phyloP scores from a whole-genome alignment of 1,284 basidiomycete species.

The Bjerkandera adusta region DNA sequence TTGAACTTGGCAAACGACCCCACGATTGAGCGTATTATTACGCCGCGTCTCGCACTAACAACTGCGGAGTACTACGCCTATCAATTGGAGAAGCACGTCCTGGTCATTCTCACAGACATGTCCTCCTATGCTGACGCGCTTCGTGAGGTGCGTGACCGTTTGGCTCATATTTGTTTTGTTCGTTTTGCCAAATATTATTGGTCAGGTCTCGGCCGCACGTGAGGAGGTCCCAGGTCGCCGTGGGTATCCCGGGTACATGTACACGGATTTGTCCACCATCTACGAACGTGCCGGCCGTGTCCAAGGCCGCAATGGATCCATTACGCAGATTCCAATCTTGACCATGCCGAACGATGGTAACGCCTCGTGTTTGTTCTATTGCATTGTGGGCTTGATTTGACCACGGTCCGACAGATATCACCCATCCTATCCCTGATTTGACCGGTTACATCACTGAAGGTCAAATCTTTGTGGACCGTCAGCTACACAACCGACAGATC shows the following conservation, averaged over 20 bases:
- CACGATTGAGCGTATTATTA: conserved; percentile 99
- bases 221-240: conserved; percentile 99
- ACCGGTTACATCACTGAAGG: conserved; percentile 99
- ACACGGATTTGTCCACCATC: conserved; percentile 97
- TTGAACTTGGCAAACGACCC: conserved; percentile 99
- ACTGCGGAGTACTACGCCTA: conserved; percentile 99
- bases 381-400: conserved; percentile 12
- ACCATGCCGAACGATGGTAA: conserved; percentile 99
- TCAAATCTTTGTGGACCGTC: conserved; percentile 98
- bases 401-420: conserved; percentile 74
- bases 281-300: conserved; percentile 99
- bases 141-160: conserved; percentile 68
- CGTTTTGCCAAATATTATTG: background rate
- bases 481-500: conserved; percentile 92
- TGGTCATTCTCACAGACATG: conserved; percentile 99
- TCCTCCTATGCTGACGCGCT: conserved; percentile 97
- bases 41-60: conserved; percentile 95
- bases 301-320: conserved; percentile 96
- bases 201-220: conserved; percentile 92
- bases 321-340: conserved; percentile 99
- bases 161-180: conserved; percentile 1
- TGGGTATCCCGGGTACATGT: conserved; percentile 99
- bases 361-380: conserved; percentile 15
- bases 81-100: conserved; percentile 98
- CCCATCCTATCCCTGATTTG: conserved; percentile 99